Evolutionary conservation across 148 eudicot genomes (phyloP), one percentile per base, ranked within the genome.

Genomic region (Vaccinium darrowii): DNA sequence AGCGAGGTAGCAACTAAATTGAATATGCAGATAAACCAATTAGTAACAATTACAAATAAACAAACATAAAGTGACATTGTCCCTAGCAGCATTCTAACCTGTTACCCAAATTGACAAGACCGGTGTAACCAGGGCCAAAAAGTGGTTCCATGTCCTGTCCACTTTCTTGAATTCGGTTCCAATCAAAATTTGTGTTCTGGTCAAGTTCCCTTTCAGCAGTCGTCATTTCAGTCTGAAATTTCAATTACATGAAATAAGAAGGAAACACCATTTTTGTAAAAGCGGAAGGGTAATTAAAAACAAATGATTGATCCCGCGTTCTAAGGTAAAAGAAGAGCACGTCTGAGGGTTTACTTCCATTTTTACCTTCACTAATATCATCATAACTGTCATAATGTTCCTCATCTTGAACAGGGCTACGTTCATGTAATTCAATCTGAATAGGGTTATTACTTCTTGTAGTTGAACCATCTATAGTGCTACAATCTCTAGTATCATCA

Each of bases 171-270:
- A 97, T 90, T 51, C 99, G 94, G 81, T 97, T 97, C 99, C 99
- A 97, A 83, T 97, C 99, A 84, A 90, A 97, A 86, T 94, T 97
- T 81, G 97, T 92, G 85, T 97, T 97, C 87, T 95, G 98, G 86
- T 97, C 97, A 86, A 97, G 98, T 90, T 97, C 99, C 92, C 92
- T 91, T 85, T 97, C 99, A 85, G 99, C 99, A 89, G 99, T 97
- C n/a, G 99, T 97, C 96, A 97, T 86, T 92, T 97, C 99, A 81
- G 99, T 97, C 99, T 97, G 90, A 57, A 25, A 39, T 36, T 65
- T 65, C 53, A 33, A 27, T 52, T 21, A 8, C 81, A 14, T 9
- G 11, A 47, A 80, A 63, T 3, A 73, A 56, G 25, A 21, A 65
- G 4, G 25, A 51, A 67, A 72, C 16, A 63, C 69, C 23, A 63